A percentile compares a stretch with the other conserved stretches of the same genome.
Conservation (phyloP, 495 filamentous ascomycete species). For the Penicillium longicatenatum region DNA sequence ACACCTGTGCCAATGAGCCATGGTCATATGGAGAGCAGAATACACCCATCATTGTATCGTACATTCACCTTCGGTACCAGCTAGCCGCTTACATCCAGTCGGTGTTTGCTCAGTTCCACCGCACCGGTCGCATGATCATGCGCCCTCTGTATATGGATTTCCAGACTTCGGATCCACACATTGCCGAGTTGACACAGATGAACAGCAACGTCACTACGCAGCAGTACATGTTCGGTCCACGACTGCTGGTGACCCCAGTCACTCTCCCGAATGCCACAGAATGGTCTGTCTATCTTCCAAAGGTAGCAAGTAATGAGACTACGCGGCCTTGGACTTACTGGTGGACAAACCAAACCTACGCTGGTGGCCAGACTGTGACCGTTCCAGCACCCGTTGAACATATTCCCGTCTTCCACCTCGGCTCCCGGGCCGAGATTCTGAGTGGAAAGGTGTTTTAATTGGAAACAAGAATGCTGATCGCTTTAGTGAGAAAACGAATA, state of each 20-base stretch:
- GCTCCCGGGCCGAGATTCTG: constrained; percentile 21
- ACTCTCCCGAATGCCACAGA: constrained; percentile 28
- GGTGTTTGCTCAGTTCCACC: constrained; percentile 25
- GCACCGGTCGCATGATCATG: constrained; percentile 32
- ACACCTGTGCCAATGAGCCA: constrained; percentile 34
- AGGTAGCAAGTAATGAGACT: constrained; percentile 11
- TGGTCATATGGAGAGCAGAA: constrained; percentile 35
- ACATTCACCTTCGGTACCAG: constrained; percentile 33
- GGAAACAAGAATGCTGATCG: not conserved
- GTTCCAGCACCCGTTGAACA: constrained; percentile 26
- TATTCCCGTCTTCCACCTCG: constrained; percentile 31
- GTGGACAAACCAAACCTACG: constrained; percentile 32
- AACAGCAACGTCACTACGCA: constrained; percentile 30
- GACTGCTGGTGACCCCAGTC: constrained; percentile 28
- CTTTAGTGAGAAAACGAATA: no score
- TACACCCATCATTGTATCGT: constrained; percentile 26
- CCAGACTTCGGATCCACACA: constrained; percentile 19
- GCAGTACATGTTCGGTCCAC: constrained; percentile 37
- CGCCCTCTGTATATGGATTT: constrained; percentile 36
- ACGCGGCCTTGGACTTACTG: constrained; percentile 30
- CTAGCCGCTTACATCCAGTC: constrained; percentile 21
- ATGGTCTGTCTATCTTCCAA: constrained; percentile 34
- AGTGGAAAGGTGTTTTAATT: constrained; percentile 21
- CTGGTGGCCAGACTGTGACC: constrained; percentile 27
- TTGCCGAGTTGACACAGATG: constrained; percentile 17